phyloP scores from a whole-genome alignment of 768 basidiomycete species.

The Kwoniella newhampshirensis region DNA sequence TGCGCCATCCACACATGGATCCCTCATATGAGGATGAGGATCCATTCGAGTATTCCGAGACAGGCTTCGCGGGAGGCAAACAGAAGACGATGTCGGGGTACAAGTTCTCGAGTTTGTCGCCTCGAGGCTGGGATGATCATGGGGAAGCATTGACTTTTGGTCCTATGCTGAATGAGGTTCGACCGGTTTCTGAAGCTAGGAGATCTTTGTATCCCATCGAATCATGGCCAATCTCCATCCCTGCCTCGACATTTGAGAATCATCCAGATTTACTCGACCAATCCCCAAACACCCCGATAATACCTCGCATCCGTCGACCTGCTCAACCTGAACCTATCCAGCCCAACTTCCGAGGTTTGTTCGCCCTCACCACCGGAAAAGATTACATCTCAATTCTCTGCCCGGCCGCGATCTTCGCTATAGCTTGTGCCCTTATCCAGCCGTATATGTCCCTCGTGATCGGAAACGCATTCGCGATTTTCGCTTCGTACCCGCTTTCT shows the following conservation, averaged over 20 bases:
- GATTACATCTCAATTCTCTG: constrained; percentile 63
- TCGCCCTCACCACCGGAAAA: constrained; percentile 63
- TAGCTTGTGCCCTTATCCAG: constrained; percentile 68
- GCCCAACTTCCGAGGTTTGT: constrained; percentile 67
- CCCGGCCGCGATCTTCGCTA: constrained; percentile 66
- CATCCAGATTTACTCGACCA: constrained; percentile 27
- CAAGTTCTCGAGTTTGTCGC: constrained; percentile 24
- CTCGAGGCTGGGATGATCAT: constrained; percentile 17
- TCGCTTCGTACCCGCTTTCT: constrained; percentile 61
- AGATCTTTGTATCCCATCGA: constrained; percentile 28
- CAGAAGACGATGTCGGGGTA: constrained; percentile 39
- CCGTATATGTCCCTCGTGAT: constrained; percentile 84
- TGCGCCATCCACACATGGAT: neutral
- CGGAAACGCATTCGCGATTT: constrained; percentile 72
- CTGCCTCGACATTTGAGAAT: constrained; percentile 26
- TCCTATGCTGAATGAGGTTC: constrained; percentile 23
- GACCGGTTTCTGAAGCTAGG: constrained; percentile 29
- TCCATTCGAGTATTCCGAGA: constrained; percentile 22
- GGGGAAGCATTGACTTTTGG: constrained; percentile 25
- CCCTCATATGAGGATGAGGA: constrained; percentile 16
- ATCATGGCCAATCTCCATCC: constrained; percentile 14
- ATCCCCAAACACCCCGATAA: neutral
- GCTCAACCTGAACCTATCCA: constrained; percentile 13
- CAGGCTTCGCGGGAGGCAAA: constrained; percentile 8
- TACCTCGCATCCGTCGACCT: neutral